These are phyloP conservation scores for Sambucus nigra DNA, from an alignment of 129 eudicot species.

Conservation along the genomic window DNA sequence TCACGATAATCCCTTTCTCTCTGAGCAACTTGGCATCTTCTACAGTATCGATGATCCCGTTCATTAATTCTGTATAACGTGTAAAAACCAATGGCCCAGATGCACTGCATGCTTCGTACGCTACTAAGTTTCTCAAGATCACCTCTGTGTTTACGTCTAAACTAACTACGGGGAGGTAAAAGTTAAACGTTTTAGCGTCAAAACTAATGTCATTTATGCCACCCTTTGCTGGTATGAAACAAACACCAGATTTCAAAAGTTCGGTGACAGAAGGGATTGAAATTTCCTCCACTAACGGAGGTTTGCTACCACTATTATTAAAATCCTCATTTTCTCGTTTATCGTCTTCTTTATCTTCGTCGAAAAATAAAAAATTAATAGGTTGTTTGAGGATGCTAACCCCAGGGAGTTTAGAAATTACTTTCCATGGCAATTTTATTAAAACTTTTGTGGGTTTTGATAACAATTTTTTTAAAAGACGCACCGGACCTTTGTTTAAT, in stretches of 20 bases:
- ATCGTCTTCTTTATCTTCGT: slow-evolving; percentile 6
- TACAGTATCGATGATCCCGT: slow-evolving; percentile 59
- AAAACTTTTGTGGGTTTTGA: slow-evolving; percentile 23
- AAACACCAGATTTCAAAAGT: slow-evolving; percentile 34
- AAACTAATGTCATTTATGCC: slow-evolving; percentile 36
- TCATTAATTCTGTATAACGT: slow-evolving; percentile 69
- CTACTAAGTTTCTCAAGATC: slow-evolving; percentile 46
- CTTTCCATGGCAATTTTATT: slow-evolving; percentile 29
- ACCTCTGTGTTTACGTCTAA: slow-evolving; percentile 41
- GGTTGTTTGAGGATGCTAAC: slow-evolving; percentile 28
- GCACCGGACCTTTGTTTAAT: slow-evolving; percentile 12
- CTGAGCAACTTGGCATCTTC: slow-evolving; percentile 41
- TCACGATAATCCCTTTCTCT: slow-evolving; percentile 42
- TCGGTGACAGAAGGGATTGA: slow-evolving; percentile 63
- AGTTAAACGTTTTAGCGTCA: slow-evolving; percentile 16
- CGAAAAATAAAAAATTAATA: slow-evolving; percentile 9
- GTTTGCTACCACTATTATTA: background rate
- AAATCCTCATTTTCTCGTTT: slow-evolving; percentile 1
- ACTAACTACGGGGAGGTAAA: slow-evolving; percentile 37
- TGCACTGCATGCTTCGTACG: slow-evolving; percentile 47
- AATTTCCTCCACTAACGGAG: slow-evolving; percentile 48
- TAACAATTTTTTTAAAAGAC: slow-evolving; percentile 10
- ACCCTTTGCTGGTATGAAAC: slow-evolving; percentile 28
- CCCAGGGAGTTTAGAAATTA: slow-evolving; percentile 34
- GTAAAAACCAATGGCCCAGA: slow-evolving; percentile 45